Evolutionary conservation across 2,329 filamentous ascomycete genomes (phyloP).

Genomic region (Raffaelea ambrosiae): DNA sequence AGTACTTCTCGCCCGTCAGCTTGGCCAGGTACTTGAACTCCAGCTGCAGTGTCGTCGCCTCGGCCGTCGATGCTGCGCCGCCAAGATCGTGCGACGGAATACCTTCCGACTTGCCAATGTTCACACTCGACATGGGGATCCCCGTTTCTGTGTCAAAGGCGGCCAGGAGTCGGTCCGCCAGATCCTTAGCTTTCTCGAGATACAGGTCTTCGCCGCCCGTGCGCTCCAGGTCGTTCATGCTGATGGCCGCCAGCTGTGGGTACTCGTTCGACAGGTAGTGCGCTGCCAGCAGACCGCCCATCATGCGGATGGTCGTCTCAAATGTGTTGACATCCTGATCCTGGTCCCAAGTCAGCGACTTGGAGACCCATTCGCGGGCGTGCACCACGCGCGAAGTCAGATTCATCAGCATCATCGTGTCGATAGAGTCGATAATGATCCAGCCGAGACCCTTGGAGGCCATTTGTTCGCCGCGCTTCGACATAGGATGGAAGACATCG

Average conservation of each 20-base stretch:
- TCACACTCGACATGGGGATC: conserved; percentile 83
- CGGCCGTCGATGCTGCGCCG: conserved; percentile 87
- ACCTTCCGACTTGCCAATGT: conserved; percentile 68
- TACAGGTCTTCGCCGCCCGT: conserved; percentile 81
- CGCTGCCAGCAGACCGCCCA: conserved; percentile 84
- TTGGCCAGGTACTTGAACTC: conserved; percentile 97
- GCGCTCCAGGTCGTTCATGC: conserved; percentile 58
- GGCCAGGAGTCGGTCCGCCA: conserved; percentile 77
- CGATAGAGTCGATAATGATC: conserved; percentile 94
- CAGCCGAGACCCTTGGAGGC: conserved; percentile 82
- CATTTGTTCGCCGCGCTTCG: conserved; percentile 77
- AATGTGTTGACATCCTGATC: conserved; percentile 96
- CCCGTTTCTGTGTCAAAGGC: conserved; percentile 85
- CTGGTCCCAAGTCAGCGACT: conserved; percentile 75
- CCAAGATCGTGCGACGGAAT: conserved; percentile 75
- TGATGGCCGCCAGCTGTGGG: conserved; percentile 67
- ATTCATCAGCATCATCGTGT: conserved; percentile 98
- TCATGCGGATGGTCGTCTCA: conserved; percentile 95
- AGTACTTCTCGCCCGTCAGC: conserved; percentile 82
- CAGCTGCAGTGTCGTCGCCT: conserved; percentile 84
- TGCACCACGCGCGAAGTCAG: conserved; percentile 75
- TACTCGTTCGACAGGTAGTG: conserved; percentile 87
- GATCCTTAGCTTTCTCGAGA: conserved; percentile 87
- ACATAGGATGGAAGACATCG: conserved; percentile 80
- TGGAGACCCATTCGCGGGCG: conserved; percentile 82